Evolutionary conservation across 2,329 filamentous ascomycete genomes (phyloP).

Genomic region (Colletotrichum zoysiae): DNA sequence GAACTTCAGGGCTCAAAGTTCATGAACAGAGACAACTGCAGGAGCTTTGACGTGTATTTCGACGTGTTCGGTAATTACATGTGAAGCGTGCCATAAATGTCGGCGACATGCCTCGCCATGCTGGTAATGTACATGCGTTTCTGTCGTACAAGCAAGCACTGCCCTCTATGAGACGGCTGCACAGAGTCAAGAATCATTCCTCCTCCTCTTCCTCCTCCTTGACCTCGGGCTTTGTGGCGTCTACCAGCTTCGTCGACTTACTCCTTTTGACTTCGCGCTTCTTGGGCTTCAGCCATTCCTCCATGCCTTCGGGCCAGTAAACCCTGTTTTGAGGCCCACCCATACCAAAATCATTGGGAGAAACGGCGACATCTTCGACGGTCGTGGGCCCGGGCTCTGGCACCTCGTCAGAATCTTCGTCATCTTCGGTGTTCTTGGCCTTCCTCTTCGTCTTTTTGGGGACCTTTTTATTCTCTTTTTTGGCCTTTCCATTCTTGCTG

Average conservation of each 20-base stretch:
- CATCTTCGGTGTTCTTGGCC: constrained; percentile 47
- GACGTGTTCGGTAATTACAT: not conserved
- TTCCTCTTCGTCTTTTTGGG: constrained; percentile 52
- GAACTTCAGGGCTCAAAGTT: not conserved
- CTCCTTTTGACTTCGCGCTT: constrained; percentile 74
- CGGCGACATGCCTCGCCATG: not conserved
- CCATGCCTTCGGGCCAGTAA: constrained; percentile 91
- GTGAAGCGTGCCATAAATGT: not conserved
- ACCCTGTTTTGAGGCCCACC: constrained; percentile 85
- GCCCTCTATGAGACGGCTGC: not conserved
- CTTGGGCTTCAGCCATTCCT: constrained; percentile 87
- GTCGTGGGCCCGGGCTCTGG: constrained; percentile 56
- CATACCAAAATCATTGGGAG: constrained; percentile 83
- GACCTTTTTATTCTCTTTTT: constrained; percentile 56
- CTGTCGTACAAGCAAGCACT: not conserved
- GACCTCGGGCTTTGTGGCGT: constrained; percentile 48
- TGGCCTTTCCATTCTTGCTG: constrained; percentile 55
- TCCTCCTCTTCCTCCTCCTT: not conserved
- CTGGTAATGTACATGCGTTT: not conserved
- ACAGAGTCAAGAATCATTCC: not conserved
- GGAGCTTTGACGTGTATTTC: not conserved
- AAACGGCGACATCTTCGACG: constrained; percentile 60
- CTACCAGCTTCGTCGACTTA: constrained; percentile 55
- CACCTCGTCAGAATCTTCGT: constrained; percentile 52
- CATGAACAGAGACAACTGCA: no score